These are phyloP conservation scores for Trametes elegans DNA, from an alignment of 768 basidiomycete species.

Conservation along the genomic window DNA sequence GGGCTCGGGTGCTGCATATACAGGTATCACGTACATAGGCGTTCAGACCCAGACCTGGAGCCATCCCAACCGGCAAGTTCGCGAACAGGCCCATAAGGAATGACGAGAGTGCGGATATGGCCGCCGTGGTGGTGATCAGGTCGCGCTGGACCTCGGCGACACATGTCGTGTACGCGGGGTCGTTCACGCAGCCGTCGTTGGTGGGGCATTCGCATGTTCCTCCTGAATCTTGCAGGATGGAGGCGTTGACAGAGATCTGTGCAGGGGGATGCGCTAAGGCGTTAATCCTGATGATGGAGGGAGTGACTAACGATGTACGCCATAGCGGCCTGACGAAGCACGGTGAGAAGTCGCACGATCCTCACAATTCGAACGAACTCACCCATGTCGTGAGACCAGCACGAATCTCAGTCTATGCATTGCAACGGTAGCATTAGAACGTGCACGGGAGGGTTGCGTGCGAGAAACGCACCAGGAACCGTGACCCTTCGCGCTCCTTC, in stretches of 20 bases:
- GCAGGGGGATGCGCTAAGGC: neutral
- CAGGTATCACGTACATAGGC: constrained; percentile 70
- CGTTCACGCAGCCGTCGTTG: constrained; percentile 50
- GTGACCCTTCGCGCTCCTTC: constrained; percentile 30
- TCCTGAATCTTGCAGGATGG: constrained; percentile 72
- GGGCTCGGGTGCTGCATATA: no score
- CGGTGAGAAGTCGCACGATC: neutral
- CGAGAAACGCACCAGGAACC: constrained; percentile 30
- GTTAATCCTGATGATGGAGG: neutral
- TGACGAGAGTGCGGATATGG: constrained; percentile 69
- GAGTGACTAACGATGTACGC: constrained; percentile 65
- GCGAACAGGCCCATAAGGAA: constrained; percentile 83
- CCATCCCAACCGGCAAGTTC: constrained; percentile 87
- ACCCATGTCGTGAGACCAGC: constrained; percentile 84
- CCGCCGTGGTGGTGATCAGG: constrained; percentile 81
- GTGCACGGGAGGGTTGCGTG: neutral
- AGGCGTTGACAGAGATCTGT: constrained; percentile 86
- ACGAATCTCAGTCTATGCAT: constrained; percentile 71
- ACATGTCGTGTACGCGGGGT: constrained; percentile 55
- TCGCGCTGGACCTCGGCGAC: constrained; percentile 62
- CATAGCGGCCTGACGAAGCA: constrained; percentile 60
- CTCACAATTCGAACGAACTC: constrained; percentile 25
- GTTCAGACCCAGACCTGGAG: constrained; percentile 82
- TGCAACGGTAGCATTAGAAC: neutral
- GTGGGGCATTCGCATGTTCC: constrained; percentile 78